Percentiles rank a stretch among this genome's conserved stretches.
Conservation (phyloP, 345 rosid species). For the Raphanus sativus region DNA sequence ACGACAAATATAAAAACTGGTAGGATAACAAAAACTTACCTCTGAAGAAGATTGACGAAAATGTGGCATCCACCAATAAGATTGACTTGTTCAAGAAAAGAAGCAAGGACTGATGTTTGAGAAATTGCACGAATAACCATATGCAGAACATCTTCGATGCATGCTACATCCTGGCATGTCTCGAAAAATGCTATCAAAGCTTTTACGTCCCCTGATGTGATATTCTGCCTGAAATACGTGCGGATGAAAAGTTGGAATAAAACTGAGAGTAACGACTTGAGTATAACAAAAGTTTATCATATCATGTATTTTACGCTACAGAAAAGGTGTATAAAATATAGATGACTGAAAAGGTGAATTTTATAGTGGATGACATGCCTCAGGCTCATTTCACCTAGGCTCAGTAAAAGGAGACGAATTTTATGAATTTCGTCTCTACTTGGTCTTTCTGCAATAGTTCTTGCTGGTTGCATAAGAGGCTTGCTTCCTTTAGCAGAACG, state of each 20-base stretch:
- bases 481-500: conserved; percentile 64
- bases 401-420: conserved; percentile 88
- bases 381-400: conserved; percentile 98
- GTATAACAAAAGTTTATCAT: background rate
- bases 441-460: conserved; percentile 73
- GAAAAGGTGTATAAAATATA: background rate
- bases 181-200: conserved; percentile 80
- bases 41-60: conserved; percentile 86
- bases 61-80: conserved; percentile 77
- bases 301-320: conserved; percentile 15
- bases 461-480: conserved; percentile 74
- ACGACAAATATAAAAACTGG: background rate
- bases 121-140: conserved; percentile 90
- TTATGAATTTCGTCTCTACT: conserved; percentile 76
- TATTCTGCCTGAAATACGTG: conserved; percentile 62
- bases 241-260: conserved; percentile 11
- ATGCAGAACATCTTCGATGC: conserved; percentile 90
- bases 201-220: conserved; percentile 65
- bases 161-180: conserved; percentile 83
- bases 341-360: conserved; percentile 19
- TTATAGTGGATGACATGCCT: conserved; percentile 57
- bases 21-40: conserved; percentile 45
- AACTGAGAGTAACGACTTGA: conserved; percentile 17
- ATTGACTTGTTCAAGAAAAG: conserved; percentile 89
- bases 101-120: conserved; percentile 64